Evolutionary conservation across 345 rosid species (phyloP), one percentile per base, ranked within the genome.

Genomic region (Syzygium aqueum): DNA sequence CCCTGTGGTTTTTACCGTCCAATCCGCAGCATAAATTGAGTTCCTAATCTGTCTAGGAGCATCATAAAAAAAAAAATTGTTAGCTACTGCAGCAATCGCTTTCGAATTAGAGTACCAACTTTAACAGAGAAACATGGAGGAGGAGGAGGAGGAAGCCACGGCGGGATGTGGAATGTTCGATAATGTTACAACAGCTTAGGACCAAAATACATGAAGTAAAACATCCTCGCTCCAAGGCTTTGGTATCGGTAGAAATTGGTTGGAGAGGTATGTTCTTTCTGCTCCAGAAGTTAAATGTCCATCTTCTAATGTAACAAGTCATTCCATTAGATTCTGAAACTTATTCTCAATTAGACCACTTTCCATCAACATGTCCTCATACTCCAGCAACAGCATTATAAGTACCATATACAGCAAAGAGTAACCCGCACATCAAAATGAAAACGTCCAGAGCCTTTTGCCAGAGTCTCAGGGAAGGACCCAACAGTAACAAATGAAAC

Each of bases 401-500:
- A 56, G 98, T 94, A 73, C 97, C 99, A 89, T 96, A 95, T 12
- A 86, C 92, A 50, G 96, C 97, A 88, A 94, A 95, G 77, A 94
- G 49, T 88, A 97, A 85, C 40, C 99, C 99, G 15, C 93, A 90
- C 11, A 91, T 86, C 91, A 97, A 84, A 30, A 96, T 88, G 94
- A 84, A 89, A 37, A 86, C 89, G 91, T 97, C 99, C 84, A 95
- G 87, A 11, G 90, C 89, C 90, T 89, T 96, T 90, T 90, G 92
- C 98, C 98, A 91, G 25, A 90, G 33, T 52, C 84, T 88, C 91
- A 96, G 86, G 22, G 95, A 92, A 51, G 97, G 88, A 61, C 98
- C 98, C 11, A 95, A 84, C 88, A 96, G 83, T 27, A n/a, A 92
- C 61, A 97, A 92, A 92, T 97, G 99, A 91, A 92, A 97, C 9